Conservation (phyloP, 1,284 basidiomycete genomes). For the Naganishia albida region DNA sequence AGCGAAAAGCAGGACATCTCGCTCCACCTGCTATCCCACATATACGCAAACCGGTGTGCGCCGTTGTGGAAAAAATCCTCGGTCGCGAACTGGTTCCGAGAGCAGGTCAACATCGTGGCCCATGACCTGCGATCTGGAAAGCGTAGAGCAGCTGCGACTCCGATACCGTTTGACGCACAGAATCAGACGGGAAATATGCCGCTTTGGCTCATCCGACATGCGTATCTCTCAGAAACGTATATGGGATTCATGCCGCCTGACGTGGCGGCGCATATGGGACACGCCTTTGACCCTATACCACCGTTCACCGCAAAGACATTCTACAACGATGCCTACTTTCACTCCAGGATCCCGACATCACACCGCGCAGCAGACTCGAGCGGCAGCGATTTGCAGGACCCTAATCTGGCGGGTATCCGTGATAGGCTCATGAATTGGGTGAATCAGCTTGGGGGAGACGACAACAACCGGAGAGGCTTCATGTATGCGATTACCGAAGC, state of each 20-base stretch:
- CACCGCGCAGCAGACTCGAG: conserved; percentile 7
- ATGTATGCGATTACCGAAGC: conserved; percentile 24
- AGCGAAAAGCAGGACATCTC: conserved; percentile 55
- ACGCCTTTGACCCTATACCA: conserved; percentile 79
- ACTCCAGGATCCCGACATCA: conserved; percentile 12
- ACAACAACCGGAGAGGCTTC: conserved; percentile 21
- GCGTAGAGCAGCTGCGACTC: conserved; percentile 51
- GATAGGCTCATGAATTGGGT: conserved; percentile 28
- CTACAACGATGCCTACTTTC: conserved; percentile 74
- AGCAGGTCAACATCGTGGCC: conserved; percentile 50
- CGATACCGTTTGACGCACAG: conserved; percentile 56
- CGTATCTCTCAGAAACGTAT: conserved; percentile 33
- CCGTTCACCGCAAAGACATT: conserved; percentile 61
- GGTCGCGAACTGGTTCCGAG: conserved; percentile 68
- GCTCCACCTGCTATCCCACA: conserved; percentile 70
- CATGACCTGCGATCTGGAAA: conserved; percentile 39
- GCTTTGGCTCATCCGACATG: conserved; percentile 34
- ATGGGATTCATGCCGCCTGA: conserved; percentile 69
- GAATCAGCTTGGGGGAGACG: conserved; percentile 25
- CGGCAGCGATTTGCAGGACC: conserved; percentile 12
- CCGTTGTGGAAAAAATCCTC: conserved; percentile 76
- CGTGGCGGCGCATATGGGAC: conserved; percentile 55
- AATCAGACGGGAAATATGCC: conserved; percentile 27
- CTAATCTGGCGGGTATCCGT: conserved; percentile 20
- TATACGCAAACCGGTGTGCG: conserved; percentile 75